phyloP scores from a whole-genome alignment of 2,329 filamentous ascomycete species.

The Colletotrichum godetiae region DNA sequence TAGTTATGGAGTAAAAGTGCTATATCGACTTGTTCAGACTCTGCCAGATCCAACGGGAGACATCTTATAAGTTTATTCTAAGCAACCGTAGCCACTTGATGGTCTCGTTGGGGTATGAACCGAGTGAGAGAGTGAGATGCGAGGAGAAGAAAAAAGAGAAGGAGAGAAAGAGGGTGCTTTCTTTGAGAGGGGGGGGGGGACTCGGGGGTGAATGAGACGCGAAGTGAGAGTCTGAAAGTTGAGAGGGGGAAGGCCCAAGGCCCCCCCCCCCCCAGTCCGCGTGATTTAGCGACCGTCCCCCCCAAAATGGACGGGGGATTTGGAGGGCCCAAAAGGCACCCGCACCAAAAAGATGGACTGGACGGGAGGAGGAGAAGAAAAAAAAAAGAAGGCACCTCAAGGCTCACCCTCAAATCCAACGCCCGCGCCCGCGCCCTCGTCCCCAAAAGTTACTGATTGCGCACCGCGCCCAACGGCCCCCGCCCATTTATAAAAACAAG shows the following conservation, averaged over 20 bases:
- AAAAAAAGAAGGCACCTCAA: slow-evolving; percentile 1
- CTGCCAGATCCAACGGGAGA: slow-evolving; percentile 10
- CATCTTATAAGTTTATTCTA: background rate
- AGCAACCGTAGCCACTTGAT: background rate
- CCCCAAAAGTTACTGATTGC: slow-evolving; percentile 62
- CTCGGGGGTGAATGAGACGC: background rate
- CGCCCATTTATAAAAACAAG: slow-evolving; percentile 70
- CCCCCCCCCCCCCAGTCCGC: slow-evolving; percentile 4
- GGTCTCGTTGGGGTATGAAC: too few relatives aligned
- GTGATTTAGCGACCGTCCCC: slow-evolving; percentile 7
- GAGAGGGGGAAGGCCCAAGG: background rate
- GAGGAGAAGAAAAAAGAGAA: background rate
- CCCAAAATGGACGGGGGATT: background rate
- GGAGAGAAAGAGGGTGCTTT: background rate
- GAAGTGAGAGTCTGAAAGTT: background rate
- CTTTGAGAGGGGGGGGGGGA: background rate
- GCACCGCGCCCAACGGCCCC: slow-evolving; percentile 62
- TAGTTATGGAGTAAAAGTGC: background rate
- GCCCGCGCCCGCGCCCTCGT: background rate
- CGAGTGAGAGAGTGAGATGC: background rate
- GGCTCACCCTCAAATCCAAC: too few relatives aligned
- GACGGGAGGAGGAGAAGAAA: background rate
- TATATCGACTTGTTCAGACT: background rate
- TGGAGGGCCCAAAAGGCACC: background rate
- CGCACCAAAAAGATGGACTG: background rate